Conservation (phyloP, 1,284 basidiomycete species). For the Leccinum huronense region DNA sequence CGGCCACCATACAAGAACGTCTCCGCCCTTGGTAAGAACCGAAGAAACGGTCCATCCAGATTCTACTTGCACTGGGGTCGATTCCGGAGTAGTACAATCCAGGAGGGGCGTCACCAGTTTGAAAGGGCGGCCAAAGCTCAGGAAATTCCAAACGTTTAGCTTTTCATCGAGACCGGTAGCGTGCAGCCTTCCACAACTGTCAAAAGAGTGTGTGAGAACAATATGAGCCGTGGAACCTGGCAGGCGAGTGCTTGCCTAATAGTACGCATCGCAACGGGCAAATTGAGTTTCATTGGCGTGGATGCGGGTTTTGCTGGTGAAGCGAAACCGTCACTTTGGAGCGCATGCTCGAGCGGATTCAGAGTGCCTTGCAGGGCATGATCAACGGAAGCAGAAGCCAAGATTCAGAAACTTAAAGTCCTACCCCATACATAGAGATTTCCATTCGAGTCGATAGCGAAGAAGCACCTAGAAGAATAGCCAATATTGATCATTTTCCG, state of each 20-base stretch:
- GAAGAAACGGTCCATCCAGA: slow-evolving; percentile 81
- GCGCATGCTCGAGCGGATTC: slow-evolving; percentile 46
- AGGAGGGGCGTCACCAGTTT: slow-evolving; percentile 52
- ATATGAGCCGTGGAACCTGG: neutral
- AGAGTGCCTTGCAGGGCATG: slow-evolving; percentile 53
- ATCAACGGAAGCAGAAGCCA: slow-evolving; percentile 9
- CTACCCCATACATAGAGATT: slow-evolving; percentile 81
- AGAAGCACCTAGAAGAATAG: slow-evolving; percentile 63
- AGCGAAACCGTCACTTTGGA: slow-evolving; percentile 57
- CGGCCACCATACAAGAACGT: slow-evolving; percentile 79
- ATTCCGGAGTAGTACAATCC: slow-evolving; percentile 43
- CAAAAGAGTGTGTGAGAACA: slow-evolving; percentile 19
- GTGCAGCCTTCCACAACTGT: slow-evolving; percentile 73
- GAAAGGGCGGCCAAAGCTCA: slow-evolving; percentile 74
- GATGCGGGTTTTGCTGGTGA: slow-evolving; percentile 48
- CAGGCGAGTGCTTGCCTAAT: slow-evolving; percentile 50
- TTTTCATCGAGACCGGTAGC: slow-evolving; percentile 61
- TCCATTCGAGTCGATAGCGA: slow-evolving; percentile 74
- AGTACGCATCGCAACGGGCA: slow-evolving; percentile 56
- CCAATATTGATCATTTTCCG: slow-evolving; percentile 8
- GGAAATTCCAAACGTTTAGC: slow-evolving; percentile 66
- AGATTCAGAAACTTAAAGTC: slow-evolving; percentile 13
- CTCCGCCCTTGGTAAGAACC: slow-evolving; percentile 65
- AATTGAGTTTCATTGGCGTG: slow-evolving; percentile 53
- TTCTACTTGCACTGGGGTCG: slow-evolving; percentile 64